Percentiles rank a stretch among this genome's conserved stretches.
These are phyloP conservation scores for Diplodia sapinea DNA, from an alignment of 2,329 filamentous ascomycete genomes.

Conservation along the genomic window DNA sequence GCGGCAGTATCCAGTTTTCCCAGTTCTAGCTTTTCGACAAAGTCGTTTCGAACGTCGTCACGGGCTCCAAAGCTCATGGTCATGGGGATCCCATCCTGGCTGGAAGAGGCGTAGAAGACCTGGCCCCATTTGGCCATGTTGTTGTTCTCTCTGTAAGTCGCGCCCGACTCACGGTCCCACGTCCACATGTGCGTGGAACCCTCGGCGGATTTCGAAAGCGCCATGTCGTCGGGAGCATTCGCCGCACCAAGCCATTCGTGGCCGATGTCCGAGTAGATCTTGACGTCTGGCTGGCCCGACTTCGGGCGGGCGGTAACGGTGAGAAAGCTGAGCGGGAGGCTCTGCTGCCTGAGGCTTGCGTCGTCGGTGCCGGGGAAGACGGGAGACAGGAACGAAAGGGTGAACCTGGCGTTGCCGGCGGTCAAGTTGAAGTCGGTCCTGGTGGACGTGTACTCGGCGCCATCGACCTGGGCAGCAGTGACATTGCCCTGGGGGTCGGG, in stretches of 20 bases:
- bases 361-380: conserved; percentile 43
- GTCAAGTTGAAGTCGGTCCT: conserved; percentile 49
- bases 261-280: conserved; percentile 54
- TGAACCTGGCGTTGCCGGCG: conserved; percentile 47
- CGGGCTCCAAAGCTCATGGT: conserved; percentile 26
- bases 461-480: conserved; percentile 43
- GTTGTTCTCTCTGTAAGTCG: conserved; percentile 43
- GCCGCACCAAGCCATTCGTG: conserved; percentile 50
- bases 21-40: conserved; percentile 27
- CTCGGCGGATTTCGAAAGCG: conserved; percentile 36
- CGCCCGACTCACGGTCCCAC: conserved; percentile 41
- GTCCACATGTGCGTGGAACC: conserved; percentile 42
- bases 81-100: conserved; percentile 9
- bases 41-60: conserved; percentile 16
- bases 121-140: conserved; percentile 54
- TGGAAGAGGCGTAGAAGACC: conserved; percentile 46
- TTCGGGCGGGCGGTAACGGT: conserved; percentile 44
- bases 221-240: conserved; percentile 33
- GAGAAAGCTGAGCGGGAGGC: conserved; percentile 53
- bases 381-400: conserved; percentile 54
- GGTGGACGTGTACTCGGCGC: conserved; percentile 51
- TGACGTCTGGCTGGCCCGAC: conserved; percentile 39
- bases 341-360: conserved; percentile 51
- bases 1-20: conserved; percentile 40
- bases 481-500: conserved; percentile 36